Evolutionary conservation across 768 basidiomycete species (phyloP).

Genomic region (Suillus lakei): DNA sequence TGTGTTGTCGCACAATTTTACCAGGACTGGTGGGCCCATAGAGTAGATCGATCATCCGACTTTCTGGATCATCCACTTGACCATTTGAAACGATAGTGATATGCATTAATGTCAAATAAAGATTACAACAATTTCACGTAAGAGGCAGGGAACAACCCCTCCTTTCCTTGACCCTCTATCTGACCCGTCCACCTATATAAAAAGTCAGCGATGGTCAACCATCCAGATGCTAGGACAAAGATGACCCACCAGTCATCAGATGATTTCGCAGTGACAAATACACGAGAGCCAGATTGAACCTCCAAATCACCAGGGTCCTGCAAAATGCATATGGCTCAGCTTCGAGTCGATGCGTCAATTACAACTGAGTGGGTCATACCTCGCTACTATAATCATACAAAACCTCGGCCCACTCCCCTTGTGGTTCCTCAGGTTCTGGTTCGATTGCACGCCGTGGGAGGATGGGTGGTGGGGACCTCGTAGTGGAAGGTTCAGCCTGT

Average conservation of each 20-base stretch:
- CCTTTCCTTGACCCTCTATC: conserved; percentile 58
- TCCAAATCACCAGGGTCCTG: conserved; percentile 74
- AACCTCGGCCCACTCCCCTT: conserved; percentile 79
- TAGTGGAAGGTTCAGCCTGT: conserved; percentile 15
- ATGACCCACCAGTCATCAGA: conserved; percentile 75
- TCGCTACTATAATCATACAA: conserved; percentile 75
- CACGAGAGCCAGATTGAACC: conserved; percentile 57
- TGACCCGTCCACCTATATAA: conserved; percentile 69
- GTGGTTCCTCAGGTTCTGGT: conserved; percentile 39
- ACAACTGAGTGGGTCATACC: conserved; percentile 38
- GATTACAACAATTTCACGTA: conserved; percentile 64
- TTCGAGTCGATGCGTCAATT: not conserved
- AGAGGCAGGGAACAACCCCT: conserved; percentile 69
- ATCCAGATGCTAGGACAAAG: conserved; percentile 4
- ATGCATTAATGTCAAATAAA: not conserved
- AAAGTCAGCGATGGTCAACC: conserved; percentile 11
- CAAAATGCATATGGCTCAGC: conserved; percentile 4
- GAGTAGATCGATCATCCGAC: not conserved
- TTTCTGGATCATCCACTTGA: no score
- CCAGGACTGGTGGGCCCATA: not conserved
- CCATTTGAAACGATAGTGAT: not conserved
- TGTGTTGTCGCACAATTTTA: not conserved
- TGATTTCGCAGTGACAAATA: conserved; percentile 67
- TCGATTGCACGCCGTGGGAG: conserved; percentile 16
- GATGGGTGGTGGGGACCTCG: conserved; percentile 30